phyloP scores from a whole-genome alignment of 2,329 filamentous ascomycete genomes.

The Colletotrichum graminicola region DNA sequence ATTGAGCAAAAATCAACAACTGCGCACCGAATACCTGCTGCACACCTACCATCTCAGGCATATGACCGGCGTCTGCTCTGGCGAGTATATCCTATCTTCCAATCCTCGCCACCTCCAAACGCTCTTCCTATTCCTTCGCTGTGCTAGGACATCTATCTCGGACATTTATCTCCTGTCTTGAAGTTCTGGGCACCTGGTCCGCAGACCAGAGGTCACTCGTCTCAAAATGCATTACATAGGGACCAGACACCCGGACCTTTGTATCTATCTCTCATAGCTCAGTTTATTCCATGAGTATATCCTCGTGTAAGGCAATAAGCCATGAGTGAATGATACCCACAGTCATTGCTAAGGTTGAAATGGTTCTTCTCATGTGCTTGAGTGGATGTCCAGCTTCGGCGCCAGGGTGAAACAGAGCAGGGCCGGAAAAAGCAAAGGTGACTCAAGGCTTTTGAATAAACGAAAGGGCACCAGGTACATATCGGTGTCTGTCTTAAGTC shows the following conservation, averaged over 20 bases:
- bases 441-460: neutral
- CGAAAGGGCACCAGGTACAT: neutral
- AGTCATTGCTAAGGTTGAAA: neutral
- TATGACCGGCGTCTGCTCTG: conserved; percentile 1
- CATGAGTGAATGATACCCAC: conserved; percentile 4
- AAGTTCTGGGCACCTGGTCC: conserved; percentile 8
- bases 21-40: neutral
- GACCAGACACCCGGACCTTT: conserved; percentile 4
- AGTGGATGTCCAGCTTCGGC: neutral
- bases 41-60: neutral
- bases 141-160: neutral
- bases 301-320: neutral
- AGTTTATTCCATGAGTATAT: neutral
- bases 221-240: neutral
- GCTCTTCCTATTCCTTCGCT: neutral
- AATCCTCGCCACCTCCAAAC: neutral
- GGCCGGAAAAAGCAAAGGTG: neutral
- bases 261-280: neutral
- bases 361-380: conserved; percentile 2
- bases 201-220: neutral
- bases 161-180: neutral
- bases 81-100: neutral
- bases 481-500: neutral
- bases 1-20: neutral
- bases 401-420: neutral